phyloP scores from a whole-genome alignment of 1,139 yeast genomes.

The Neolecta irregularis region DNA sequence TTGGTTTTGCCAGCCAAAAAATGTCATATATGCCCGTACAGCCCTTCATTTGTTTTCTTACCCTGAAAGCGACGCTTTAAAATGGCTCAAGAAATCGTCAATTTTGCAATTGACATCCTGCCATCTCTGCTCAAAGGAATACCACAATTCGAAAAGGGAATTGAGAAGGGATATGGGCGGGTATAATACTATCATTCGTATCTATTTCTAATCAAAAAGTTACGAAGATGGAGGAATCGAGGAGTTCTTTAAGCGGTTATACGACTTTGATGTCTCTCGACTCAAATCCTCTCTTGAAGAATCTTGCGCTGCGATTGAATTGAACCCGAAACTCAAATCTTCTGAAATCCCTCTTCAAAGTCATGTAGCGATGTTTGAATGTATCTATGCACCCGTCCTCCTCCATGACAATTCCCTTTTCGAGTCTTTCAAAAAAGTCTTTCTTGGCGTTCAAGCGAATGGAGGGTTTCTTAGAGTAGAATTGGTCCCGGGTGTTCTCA shows the following conservation, averaged over 20 bases:
- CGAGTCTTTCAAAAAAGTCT: conserved; percentile 17
- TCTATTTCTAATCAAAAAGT: not conserved
- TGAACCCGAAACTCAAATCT: conserved; percentile 13
- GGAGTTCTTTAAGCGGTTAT: conserved; percentile 15
- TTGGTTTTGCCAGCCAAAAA: conserved; percentile 11
- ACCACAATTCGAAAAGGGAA: conserved; percentile 13
- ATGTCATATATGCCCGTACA: conserved; percentile 10
- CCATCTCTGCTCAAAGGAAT: conserved; percentile 16
- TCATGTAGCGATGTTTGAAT: conserved; percentile 17
- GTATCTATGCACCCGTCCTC: conserved; percentile 19
- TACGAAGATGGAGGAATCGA: conserved; percentile 16
- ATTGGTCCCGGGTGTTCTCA: conserved; percentile 21
- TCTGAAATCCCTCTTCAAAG: conserved; percentile 15
- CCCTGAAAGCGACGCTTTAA: conserved; percentile 14
- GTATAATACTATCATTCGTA: not conserved
- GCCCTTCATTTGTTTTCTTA: conserved; percentile 15
- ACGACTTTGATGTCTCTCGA: conserved; percentile 17
- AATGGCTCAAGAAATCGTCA: conserved; percentile 16
- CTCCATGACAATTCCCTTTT: conserved; percentile 11
- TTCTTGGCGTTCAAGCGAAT: conserved; percentile 19
- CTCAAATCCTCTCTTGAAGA: conserved; percentile 12
- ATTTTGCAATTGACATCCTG: conserved; percentile 15
- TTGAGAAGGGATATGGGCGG: conserved; percentile 11
- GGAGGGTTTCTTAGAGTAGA: conserved; percentile 18
- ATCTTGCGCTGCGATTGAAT: conserved; percentile 10